Conservation (phyloP, 192 early-diverging fungal genomes). For the Chytriomyces confervae region DNA sequence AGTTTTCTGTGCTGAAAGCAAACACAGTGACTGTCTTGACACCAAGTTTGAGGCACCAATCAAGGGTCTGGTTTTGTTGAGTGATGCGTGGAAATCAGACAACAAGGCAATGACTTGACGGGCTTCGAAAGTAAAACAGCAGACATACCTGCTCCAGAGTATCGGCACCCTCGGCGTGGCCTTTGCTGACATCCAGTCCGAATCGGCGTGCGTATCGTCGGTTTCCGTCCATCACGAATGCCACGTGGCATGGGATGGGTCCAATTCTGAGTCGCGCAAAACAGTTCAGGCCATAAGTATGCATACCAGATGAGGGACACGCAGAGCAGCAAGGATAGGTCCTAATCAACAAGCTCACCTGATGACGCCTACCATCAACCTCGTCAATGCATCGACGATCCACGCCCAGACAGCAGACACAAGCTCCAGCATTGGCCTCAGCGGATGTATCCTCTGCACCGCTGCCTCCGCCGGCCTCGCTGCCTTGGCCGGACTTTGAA, state of each 20-base stretch:
- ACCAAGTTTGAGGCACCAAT: slow-evolving; percentile 87
- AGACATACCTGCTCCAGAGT: slow-evolving; percentile 74
- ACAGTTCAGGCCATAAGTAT: too few species aligned
- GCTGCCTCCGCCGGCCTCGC: too few species aligned
- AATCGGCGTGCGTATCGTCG: slow-evolving; percentile 81
- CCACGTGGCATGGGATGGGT: slow-evolving; percentile 87
- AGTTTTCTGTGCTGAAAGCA: slow-evolving; percentile 99
- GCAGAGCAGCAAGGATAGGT: too few species aligned
- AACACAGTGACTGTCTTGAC: slow-evolving; percentile 88
- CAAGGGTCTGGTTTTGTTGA: slow-evolving; percentile 65
- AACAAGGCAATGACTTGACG: not conserved
- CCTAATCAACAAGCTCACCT: too few species aligned
- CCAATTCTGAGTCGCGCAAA: slow-evolving; percentile 54
- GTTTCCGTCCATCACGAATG: slow-evolving; percentile 99
- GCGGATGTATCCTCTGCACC: too few species aligned
- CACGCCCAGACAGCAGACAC: not conserved
- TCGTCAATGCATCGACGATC: not conserved
- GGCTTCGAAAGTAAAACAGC: slow-evolving; percentile 12
- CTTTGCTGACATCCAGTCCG: slow-evolving; percentile 59
- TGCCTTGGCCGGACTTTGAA: too few species aligned
- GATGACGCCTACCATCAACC: not conserved
- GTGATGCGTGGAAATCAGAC: not conserved
- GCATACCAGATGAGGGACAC: too few species aligned
- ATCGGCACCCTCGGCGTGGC: slow-evolving; percentile 82
- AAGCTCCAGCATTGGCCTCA: not conserved